Evolutionary conservation across 1,139 yeast species (phyloP).

Genomic region (Eremothecium gossypii): DNA sequence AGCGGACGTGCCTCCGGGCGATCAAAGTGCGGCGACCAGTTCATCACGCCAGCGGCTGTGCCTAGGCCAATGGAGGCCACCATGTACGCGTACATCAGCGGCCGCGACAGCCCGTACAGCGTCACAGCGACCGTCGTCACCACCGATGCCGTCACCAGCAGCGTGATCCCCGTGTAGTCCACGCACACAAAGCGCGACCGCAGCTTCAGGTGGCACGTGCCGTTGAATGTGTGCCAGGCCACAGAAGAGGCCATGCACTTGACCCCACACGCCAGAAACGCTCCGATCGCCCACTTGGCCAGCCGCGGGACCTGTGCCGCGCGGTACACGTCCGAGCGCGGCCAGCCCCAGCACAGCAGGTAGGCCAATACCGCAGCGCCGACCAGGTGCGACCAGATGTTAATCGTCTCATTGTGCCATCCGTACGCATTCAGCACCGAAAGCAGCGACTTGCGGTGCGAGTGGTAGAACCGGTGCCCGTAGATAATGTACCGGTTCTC

Average conservation of each 20-base stretch:
- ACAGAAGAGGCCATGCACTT: conserved; percentile 72
- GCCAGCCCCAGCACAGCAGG: conserved; percentile 53
- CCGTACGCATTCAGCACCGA: conserved; percentile 30
- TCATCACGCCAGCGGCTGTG: conserved; percentile 59
- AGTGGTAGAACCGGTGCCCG: conserved; percentile 77
- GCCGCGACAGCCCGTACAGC: conserved; percentile 50
- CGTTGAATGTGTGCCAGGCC: conserved; percentile 87
- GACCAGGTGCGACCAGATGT: conserved; percentile 84
- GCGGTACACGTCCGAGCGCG: conserved; percentile 39
- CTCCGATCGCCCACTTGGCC: conserved; percentile 43
- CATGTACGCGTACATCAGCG: conserved; percentile 40
- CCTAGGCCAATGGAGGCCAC: conserved; percentile 60
- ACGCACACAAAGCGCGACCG: conserved; percentile 81
- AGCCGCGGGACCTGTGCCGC: conserved; percentile 29
- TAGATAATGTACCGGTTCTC: conserved; percentile 77
- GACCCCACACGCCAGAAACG: conserved; percentile 63
- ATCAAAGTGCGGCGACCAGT: conserved; percentile 89
- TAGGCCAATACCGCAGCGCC: conserved; percentile 57
- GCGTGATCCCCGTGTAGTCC: conserved; percentile 90
- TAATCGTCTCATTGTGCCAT: conserved; percentile 82
- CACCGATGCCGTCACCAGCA: conserved; percentile 83
- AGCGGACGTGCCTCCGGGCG: conserved; percentile 73
- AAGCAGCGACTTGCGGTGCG: conserved; percentile 45
- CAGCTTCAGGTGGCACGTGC: conserved; percentile 55
- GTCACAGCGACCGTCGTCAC: conserved; percentile 78